phyloP scores from a whole-genome alignment of 352 stramenopile species.

The Phytophthora constricta region DNA sequence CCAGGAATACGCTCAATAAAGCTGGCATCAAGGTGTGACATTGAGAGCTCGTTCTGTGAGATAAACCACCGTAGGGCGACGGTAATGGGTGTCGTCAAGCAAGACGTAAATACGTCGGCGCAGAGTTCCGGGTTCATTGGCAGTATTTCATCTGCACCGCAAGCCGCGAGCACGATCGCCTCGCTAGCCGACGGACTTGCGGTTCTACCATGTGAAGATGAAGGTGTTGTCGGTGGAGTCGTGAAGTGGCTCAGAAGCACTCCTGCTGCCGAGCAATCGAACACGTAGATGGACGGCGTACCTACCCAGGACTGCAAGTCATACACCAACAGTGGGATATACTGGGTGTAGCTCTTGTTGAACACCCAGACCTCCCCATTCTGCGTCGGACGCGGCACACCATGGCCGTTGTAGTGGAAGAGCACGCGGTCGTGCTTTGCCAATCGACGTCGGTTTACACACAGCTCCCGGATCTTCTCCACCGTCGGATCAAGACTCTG shows the following conservation, averaged over 20 bases:
- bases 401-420: constrained; percentile 99
- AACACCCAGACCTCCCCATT: constrained; percentile 99
- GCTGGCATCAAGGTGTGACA: constrained; percentile 83
- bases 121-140: constrained; percentile 97
- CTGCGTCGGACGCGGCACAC: constrained; percentile 95
- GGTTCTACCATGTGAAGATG: constrained; percentile 28
- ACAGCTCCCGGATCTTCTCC: constrained; percentile 96
- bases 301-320: constrained; percentile 96
- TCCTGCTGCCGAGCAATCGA: constrained; percentile 98
- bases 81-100: constrained; percentile 98
- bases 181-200: constrained; percentile 62
- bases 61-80: constrained; percentile 99
- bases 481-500: constrained; percentile 96
- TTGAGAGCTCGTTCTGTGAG: constrained; percentile 91
- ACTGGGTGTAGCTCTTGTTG: constrained; percentile 99
- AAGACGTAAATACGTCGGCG: constrained; percentile 99
- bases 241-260: constrained; percentile 96
- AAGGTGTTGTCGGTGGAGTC: constrained; percentile 33
- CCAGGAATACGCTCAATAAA: constrained; percentile 91
- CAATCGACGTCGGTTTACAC: constrained; percentile 90
- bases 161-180: constrained; percentile 97
- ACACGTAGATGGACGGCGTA: constrained; percentile 95
- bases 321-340: constrained; percentile 98
- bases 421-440: constrained; percentile 96
- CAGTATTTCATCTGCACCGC: constrained; percentile 93